These are phyloP conservation scores for Cadophora sp. DNA, from an alignment of 2,329 filamentous ascomycete genomes.

Conservation along the genomic window DNA sequence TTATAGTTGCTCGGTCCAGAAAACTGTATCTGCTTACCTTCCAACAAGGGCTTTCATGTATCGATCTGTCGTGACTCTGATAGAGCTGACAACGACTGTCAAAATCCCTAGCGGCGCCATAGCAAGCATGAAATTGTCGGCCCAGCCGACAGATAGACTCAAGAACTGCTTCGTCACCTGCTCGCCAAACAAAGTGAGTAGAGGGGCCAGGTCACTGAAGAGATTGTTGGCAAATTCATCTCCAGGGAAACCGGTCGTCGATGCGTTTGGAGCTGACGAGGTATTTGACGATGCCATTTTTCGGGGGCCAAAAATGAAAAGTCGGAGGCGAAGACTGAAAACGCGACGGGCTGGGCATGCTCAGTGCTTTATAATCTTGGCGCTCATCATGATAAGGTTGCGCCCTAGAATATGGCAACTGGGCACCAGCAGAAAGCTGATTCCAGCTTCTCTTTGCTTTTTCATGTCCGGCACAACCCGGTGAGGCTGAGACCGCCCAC, in stretches of 20 bases:
- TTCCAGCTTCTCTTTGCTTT: background rate
- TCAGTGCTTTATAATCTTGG: background rate
- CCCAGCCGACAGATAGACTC: slow-evolving; percentile 48
- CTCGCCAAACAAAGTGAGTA: slow-evolving; percentile 50
- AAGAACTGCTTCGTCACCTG: slow-evolving; percentile 56
- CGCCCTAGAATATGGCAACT: background rate
- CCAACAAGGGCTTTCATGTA: slow-evolving; percentile 54
- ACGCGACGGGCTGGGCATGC: background rate
- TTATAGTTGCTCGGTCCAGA: too few relatives aligned
- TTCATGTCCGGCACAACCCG: background rate
- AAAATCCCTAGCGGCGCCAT: slow-evolving; percentile 54
- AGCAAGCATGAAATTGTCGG: slow-evolving; percentile 55
- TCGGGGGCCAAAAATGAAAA: background rate
- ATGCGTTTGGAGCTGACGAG: background rate
- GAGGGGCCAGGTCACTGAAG: slow-evolving; percentile 32
- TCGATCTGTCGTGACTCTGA: slow-evolving; percentile 48
- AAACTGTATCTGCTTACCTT: slow-evolving; percentile 31
- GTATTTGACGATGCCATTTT: background rate
- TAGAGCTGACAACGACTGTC: slow-evolving; percentile 52
- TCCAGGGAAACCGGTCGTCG: slow-evolving; percentile 21
- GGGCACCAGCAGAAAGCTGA: background rate
- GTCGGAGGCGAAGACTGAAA: background rate
- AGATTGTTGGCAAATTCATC: slow-evolving; percentile 34
- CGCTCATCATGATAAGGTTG: background rate
- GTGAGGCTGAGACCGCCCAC: background rate